These are phyloP conservation scores for Xanthoparmelia taractica DNA, from an alignment of 495 filamentous ascomycete species.

Conservation along the genomic window DNA sequence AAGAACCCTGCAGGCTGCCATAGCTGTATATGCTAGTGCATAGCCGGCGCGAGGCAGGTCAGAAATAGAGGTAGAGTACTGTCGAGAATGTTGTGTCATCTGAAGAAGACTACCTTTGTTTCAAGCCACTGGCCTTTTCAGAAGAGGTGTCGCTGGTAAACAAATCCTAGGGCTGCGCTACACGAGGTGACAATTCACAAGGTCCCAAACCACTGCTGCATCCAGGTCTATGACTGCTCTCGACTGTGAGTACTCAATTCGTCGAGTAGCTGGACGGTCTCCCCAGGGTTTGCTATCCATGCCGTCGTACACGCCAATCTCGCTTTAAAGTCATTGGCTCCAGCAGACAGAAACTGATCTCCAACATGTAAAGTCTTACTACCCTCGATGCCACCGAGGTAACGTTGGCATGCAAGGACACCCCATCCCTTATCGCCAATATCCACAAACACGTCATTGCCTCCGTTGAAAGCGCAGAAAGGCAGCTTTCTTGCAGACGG, in stretches of 20 bases:
- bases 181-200: too few species aligned
- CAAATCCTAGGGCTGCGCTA: background rate
- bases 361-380: constrained; percentile 73
- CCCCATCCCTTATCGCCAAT: constrained; percentile 98
- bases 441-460: constrained; percentile 96
- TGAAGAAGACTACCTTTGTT: too few species aligned
- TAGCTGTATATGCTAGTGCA: too few species aligned
- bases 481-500: constrained; percentile 61
- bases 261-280: constrained; percentile 82
- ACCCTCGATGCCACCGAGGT: constrained; percentile 67
- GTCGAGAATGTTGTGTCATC: too few species aligned
- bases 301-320: constrained; percentile 59
- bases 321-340: constrained; percentile 94
- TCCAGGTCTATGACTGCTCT: background rate
- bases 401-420: constrained; percentile 84
- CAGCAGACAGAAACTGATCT: constrained; percentile 92
- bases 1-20: too few species aligned
- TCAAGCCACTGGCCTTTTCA: too few species aligned
- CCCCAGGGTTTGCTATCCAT: constrained; percentile 88
- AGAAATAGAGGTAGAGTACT: too few species aligned
- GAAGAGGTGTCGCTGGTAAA: background rate
- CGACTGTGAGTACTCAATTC: constrained; percentile 45
- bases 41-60: too few species aligned
- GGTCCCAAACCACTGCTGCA: background rate
- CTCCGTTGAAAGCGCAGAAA: constrained; percentile 98